Evolutionary conservation across 2,329 filamentous ascomycete species (phyloP).

Genomic region (Talaromyces piceae): DNA sequence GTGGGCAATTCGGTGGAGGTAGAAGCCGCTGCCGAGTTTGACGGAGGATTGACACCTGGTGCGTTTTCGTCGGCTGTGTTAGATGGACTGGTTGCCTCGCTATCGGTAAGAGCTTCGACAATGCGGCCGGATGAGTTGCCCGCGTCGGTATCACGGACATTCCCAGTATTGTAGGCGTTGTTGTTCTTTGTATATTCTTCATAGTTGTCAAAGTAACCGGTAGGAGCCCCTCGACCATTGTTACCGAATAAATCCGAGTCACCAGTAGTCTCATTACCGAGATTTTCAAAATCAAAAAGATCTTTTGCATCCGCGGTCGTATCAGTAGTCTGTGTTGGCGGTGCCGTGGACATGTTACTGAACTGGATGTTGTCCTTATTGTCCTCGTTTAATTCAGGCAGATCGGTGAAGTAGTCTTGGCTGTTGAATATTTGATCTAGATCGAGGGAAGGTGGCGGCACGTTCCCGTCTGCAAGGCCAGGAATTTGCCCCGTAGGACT

Average conservation of each 20-base stretch:
- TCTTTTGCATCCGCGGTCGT: slow-evolving; percentile 25
- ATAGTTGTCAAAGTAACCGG: slow-evolving; percentile 29
- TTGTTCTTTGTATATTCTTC: slow-evolving; percentile 16
- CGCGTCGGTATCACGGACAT: not conserved
- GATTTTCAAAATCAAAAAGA: slow-evolving; percentile 36
- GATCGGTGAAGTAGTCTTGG: slow-evolving; percentile 47
- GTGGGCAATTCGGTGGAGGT: not conserved
- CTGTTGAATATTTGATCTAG: slow-evolving; percentile 52
- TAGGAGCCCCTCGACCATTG: slow-evolving; percentile 13
- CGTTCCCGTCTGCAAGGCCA: slow-evolving; percentile 46
- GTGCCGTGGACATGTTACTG: slow-evolving; percentile 11
- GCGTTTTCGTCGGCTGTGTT: slow-evolving; percentile 26
- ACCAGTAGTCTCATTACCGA: slow-evolving; percentile 21
- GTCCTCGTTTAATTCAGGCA: slow-evolving; percentile 26
- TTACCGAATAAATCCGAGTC: slow-evolving; percentile 24
- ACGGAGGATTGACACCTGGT: slow-evolving; percentile 4
- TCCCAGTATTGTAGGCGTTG: slow-evolving; percentile 14
- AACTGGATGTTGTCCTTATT: slow-evolving; percentile 12
- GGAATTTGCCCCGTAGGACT: slow-evolving; percentile 74
- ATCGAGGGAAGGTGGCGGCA: slow-evolving; percentile 43
- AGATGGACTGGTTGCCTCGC: slow-evolving; percentile 36
- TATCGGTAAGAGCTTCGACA: slow-evolving; percentile 39
- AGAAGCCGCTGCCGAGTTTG: not conserved
- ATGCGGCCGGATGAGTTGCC: slow-evolving; percentile 25
- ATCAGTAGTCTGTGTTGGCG: slow-evolving; percentile 7